Base-by-base conservation (phyloP, 306 rosid genomes). In the Morella rubra region DNA sequence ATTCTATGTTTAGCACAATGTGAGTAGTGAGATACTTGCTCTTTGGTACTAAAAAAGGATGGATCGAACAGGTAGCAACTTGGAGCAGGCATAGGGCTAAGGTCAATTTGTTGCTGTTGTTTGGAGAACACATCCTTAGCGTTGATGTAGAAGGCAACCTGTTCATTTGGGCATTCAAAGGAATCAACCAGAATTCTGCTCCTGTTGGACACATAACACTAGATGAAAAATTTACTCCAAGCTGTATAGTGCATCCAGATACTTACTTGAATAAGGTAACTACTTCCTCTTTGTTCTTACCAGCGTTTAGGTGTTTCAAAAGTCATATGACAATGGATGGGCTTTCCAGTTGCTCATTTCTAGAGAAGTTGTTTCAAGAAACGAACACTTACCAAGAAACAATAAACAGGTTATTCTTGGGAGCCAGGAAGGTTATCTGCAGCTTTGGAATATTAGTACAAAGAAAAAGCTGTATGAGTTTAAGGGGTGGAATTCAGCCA, bases 371-470 rank as follows among this genome's bases (percentile, higher is more conserved):
- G 45, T 75, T 66, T 78, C 67, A 20, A 58, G 72, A 82, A 2
- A 52, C 15, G 42, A 32, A 11, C 55, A 69, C 58, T 16, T 44
- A 51, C 55, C 65, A 44, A 66, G 68, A 85, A 62, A 70, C 78
- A 49, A 71, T 73, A 32, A 70, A 50, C 90, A 94, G 98, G 88
- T 92, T 72, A 83, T 95, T 76, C 78, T 95, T 86, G 97, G 96
- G 85, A 90, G 95, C 67, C 92, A 90, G 68, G 90, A 90, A 84
- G 98, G 98, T 62, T 55, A 89, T 72, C 77, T 95, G 77, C 96
- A 95, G 83, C 96, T 92, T 86, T 95, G 98, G 98, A 95, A 95
- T 80, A 80, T 95, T 68, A 95, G 91, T 83, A 85, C 97, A 16
- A 83, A 84, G 91, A 95, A 90, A 83, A 89, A 80, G 54, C 82